These are phyloP conservation scores for Acer campestre DNA, from an alignment of 345 rosid genomes.

Conservation along the genomic window DNA sequence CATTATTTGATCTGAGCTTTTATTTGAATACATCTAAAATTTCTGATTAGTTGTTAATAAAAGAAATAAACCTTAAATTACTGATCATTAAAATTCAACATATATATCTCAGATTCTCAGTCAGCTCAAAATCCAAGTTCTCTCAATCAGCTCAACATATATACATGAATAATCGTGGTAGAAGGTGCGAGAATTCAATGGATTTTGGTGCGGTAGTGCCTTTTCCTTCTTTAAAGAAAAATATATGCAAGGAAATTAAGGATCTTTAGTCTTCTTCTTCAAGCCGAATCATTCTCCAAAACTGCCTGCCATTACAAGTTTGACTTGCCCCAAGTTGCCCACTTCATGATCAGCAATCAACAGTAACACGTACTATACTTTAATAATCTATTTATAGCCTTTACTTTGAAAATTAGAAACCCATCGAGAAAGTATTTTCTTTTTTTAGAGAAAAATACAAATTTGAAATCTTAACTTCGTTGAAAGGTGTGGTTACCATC, in stretches of 20 bases:
- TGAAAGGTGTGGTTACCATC: too few species aligned
- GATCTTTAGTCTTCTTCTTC: conserved; percentile 16
- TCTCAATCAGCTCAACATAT: background rate
- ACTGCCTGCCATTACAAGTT: conserved; percentile 28
- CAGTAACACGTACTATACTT: background rate
- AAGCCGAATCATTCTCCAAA: conserved; percentile 27
- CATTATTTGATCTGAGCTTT: background rate
- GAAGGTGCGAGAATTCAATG: background rate
- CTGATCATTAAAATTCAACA: background rate
- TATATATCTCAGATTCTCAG: too few species aligned
- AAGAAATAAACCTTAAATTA: too few species aligned
- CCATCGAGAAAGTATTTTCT: background rate
- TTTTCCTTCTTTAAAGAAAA: conserved; percentile 1
- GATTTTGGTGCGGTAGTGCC: conserved; percentile 1
- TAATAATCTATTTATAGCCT: too few species aligned
- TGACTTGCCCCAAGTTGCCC: conserved; percentile 26
- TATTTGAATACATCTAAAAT: background rate
- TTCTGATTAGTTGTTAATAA: too few species aligned
- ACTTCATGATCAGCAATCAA: conserved; percentile 16
- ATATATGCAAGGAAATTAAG: background rate
- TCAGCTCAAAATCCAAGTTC: too few species aligned
- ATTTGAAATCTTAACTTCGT: too few species aligned
- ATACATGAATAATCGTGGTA: background rate
- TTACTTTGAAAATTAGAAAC: background rate
- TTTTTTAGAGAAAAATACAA: too few species aligned